Base-by-base conservation (phyloP, 495 filamentous ascomycete genomes). In the Trichoderma asperelloides region DNA sequence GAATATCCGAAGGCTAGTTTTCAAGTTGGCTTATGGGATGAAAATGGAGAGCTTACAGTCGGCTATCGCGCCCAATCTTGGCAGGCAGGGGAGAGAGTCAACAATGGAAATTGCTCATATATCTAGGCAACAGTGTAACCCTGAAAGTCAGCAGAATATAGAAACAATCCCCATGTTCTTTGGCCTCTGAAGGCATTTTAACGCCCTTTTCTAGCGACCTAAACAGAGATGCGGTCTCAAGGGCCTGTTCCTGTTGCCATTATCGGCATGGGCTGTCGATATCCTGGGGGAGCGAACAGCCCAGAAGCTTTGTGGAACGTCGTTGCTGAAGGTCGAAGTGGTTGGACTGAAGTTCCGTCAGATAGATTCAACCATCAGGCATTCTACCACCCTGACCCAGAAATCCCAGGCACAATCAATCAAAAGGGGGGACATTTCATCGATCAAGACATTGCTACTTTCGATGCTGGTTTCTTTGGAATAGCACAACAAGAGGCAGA, bases 281-380 rank as follows among this genome's bases (percentile, higher is more conserved):
- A 87, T 43, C 84, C 86, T 25, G 85, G 78, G 0, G 72, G 73
- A 39, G 78, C 80, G 8, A 76, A 66, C 23, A 78, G 69, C 37
- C 74, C 78, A 1, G 75, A 78, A 27, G 70, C 71, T 12, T 76
- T 87, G 30, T 88, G 82, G 83, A 49, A 71, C 3, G 57, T 74
- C 13, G 7, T 65, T 49, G 23, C 49, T 1, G 62, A 68, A 0
- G 55, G 69, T 6, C 62, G 62, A 21, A 62, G 67, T 18, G 62
- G 33, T 2, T 69, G 60, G 67, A 63, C 64, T 1, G 62, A 67
- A 27, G 73, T 87, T 43, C 89, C 89, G 0, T 63, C 79, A 3
- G 84, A 88, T 67, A 84, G 89, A 6, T 91, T 89, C 79, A 74
- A 74, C 63, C 57, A 70, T 39, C 83, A 89, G 70, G 86, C 86